These are phyloP conservation scores for Metschnikowia peoriensis DNA, from an alignment of 805 yeast species.

Conservation along the genomic window DNA sequence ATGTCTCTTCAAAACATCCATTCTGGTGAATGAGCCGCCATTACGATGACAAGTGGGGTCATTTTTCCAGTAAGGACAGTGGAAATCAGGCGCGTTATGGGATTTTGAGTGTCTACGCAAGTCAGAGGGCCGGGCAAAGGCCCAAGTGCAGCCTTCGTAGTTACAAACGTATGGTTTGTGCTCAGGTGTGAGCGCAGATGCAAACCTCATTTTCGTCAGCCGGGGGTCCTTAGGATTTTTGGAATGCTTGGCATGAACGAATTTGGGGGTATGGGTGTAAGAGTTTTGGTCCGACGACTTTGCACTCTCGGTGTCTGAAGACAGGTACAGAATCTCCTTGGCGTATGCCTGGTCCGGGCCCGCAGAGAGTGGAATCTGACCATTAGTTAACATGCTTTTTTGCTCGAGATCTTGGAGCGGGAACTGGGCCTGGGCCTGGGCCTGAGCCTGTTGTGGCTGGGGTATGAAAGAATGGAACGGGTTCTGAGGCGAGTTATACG, in stretches of 20 bases:
- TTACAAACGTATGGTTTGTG: constrained; percentile 41
- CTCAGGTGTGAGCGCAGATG: not conserved
- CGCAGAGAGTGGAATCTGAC: not conserved
- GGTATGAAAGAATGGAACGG: not conserved
- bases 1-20: constrained; percentile 75
- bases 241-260: constrained; percentile 9
- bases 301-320: not conserved
- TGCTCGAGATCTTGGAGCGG: not conserved
- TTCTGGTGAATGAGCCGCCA: constrained; percentile 70
- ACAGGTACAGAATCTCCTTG: constrained; percentile 1
- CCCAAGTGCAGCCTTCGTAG: constrained; percentile 56
- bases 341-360: not conserved
- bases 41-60: constrained; percentile 74
- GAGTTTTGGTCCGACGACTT: not conserved
- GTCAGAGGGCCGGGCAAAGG: constrained; percentile 68
- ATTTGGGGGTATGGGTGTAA: constrained; percentile 1
- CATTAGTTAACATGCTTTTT: not conserved
- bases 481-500: not conserved
- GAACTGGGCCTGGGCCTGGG: not conserved
- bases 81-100: constrained; percentile 63
- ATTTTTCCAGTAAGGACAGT: constrained; percentile 70
- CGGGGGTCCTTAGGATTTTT: not conserved
- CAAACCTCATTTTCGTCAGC: not conserved
- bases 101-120: constrained; percentile 65
- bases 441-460: not conserved